Evolutionary conservation across 2,329 filamentous ascomycete genomes (phyloP).

Genomic region (Colletotrichum chlorophyti): DNA sequence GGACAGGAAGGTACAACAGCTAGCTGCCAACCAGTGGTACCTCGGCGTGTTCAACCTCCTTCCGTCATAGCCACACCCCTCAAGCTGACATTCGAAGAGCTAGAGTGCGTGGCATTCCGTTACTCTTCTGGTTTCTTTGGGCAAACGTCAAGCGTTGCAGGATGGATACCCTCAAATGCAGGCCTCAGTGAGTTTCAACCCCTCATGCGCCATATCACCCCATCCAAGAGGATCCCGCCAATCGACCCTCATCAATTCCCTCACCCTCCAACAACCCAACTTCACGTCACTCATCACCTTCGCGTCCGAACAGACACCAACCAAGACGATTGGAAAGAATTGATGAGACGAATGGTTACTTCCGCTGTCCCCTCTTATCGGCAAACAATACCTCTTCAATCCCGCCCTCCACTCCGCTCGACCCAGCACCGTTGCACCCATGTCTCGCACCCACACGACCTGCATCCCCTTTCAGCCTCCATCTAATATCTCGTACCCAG

Average conservation of each 20-base stretch:
- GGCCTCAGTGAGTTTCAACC: too few relatives aligned
- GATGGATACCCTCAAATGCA: too few relatives aligned
- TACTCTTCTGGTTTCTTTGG: too few relatives aligned
- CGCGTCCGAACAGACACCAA: background rate
- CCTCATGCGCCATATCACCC: too few relatives aligned
- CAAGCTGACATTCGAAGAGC: too few relatives aligned
- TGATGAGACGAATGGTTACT: background rate
- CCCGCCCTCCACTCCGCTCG: background rate
- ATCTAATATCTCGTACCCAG: slow-evolving; percentile 25
- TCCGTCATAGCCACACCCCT: too few relatives aligned
- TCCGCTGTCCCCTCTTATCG: background rate
- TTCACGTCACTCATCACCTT: background rate
- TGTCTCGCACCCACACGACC: slow-evolving; percentile 17
- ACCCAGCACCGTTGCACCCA: slow-evolving; percentile 17
- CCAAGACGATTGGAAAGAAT: background rate
- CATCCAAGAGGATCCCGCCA: too few relatives aligned
- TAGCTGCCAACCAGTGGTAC: too few relatives aligned
- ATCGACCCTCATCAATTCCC: slow-evolving; percentile 12
- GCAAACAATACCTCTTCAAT: slow-evolving; percentile 6
- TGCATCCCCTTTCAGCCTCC: slow-evolving; percentile 26
- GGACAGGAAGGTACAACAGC: too few relatives aligned
- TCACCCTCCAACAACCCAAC: slow-evolving; percentile 8
- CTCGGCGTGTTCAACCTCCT: too few relatives aligned
- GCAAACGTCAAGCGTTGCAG: too few relatives aligned
- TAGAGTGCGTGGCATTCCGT: too few relatives aligned